Evolutionary conservation across 345 rosid species (phyloP), one percentile per base, ranked within the genome.

Genomic region (Hypericum androsaemum): DNA sequence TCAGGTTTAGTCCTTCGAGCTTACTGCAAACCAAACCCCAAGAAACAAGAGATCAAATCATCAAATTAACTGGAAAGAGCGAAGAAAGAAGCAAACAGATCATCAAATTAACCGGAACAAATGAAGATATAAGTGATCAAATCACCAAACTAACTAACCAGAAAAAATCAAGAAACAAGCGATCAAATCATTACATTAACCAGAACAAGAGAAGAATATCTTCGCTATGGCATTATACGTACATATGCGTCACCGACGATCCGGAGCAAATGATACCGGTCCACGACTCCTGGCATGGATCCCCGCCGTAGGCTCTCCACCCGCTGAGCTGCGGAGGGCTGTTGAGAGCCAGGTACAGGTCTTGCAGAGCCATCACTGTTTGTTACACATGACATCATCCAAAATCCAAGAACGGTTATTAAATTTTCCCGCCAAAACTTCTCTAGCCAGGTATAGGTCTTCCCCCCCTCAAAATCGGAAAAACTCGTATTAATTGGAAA

Each of bases 201-300:
- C 32, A 22, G 32, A 22, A 22, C 32, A 36, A 40, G 6, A 36
- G 50, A 13, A 11, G 40, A 35, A 41, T 49, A 14, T 37, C 0
- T 39, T 12, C 37, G 56, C 15, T n/a, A n/a, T n/a, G n/a, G n/a
- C n/a, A n/a, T n/a, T n/a, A 32, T 45, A 38, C 15, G 67, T 80
- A 92, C 98, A 92, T 73, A 64, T 75, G 69, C 53, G 69, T 57
- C 37, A 88, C 66, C 28, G 89, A 82, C 7, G 95, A 71, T 13
- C 84, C 92, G 16, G 73, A 71, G 58, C 98, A 92, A 8, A 82
- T 71, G 41, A 92, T 83, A 63, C 96, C 95, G n/a, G 63, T 80
- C 98, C 98, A 92, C 12, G 69, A 70, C 64, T 83, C 89, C 35
- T 47, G 68, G 54, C 96, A 90, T 7, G 98, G 96, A 75, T 87